These are phyloP conservation scores for Trametes hirsuta DNA, from an alignment of 1,284 basidiomycete genomes.

Conservation along the genomic window DNA sequence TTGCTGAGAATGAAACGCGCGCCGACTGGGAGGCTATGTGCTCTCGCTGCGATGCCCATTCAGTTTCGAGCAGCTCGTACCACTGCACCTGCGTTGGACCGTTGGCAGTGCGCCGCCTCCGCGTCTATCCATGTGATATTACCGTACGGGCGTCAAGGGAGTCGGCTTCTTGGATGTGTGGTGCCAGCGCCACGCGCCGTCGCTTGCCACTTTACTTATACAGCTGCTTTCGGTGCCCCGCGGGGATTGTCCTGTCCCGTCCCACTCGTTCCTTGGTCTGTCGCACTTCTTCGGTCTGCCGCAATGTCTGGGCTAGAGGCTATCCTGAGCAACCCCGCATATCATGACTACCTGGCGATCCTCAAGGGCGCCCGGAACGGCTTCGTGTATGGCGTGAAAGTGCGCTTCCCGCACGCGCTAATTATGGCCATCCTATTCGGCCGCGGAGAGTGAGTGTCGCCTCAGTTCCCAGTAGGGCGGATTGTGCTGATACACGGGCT, in stretches of 20 bases:
- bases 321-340: conserved; percentile 67
- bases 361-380: conserved; percentile 97
- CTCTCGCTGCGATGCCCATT: neutral
- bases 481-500: neutral
- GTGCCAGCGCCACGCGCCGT: conserved; percentile 8
- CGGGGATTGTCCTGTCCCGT: neutral
- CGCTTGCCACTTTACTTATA: conserved; percentile 6
- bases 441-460: conserved; percentile 73
- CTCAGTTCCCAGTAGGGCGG: neutral
- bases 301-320: conserved; percentile 35
- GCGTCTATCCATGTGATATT: conserved; percentile 13
- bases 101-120: too few relatives aligned
- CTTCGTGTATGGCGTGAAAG: conserved; percentile 90
- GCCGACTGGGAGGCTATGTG: neutral
- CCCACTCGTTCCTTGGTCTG: neutral
- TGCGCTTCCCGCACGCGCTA: conserved; percentile 97
- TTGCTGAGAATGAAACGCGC: neutral
- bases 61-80: neutral
- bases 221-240: conserved; percentile 3
- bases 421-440: conserved; percentile 98
- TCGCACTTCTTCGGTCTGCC: neutral
- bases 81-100: neutral
- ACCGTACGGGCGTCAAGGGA: conserved; percentile 1
- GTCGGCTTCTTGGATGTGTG: conserved; percentile 8
- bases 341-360: conserved; percentile 90